A percentile compares a stretch with the other conserved stretches of the same genome.
Conservation (phyloP, 164 flowering plant genomes). For the Brasenia schreberi region DNA sequence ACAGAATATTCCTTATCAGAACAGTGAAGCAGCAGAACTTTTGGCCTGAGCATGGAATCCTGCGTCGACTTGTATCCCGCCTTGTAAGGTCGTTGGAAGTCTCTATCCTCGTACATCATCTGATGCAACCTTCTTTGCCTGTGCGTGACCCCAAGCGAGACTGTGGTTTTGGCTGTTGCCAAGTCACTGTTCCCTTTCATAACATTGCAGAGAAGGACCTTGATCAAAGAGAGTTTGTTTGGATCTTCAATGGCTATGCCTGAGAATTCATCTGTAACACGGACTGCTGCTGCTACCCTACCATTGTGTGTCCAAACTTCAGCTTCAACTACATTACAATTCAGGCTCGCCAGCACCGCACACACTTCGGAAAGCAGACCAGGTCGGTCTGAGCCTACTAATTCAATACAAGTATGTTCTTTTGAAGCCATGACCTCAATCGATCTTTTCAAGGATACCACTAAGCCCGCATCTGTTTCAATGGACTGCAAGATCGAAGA, state of each 20-base stretch:
- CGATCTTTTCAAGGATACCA: slow-evolving; percentile 11
- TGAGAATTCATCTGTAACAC: slow-evolving; percentile 39
- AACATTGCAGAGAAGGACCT: no score
- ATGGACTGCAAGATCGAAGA: background rate
- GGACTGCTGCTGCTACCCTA: slow-evolving; percentile 52
- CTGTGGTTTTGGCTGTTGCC: no score
- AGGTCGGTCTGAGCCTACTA: slow-evolving; percentile 67
- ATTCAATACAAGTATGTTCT: slow-evolving; percentile 39
- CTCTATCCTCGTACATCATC: slow-evolving; percentile 79
- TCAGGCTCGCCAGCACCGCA: slow-evolving; percentile 53
- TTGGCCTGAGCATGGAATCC: background rate
- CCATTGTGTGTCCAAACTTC: slow-evolving; percentile 87
- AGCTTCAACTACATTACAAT: slow-evolving; percentile 63
- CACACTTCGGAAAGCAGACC: slow-evolving; percentile 74
- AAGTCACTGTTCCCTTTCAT: no score
- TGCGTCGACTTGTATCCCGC: slow-evolving; percentile 9
- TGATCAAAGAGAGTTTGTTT: no score
- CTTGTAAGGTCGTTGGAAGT: slow-evolving; percentile 54
- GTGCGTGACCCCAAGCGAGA: slow-evolving; percentile 23
- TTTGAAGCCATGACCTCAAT: slow-evolving; percentile 16
- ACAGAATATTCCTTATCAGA: slow-evolving; percentile 52
- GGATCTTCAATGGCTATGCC: no score
- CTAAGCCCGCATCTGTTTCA: slow-evolving; percentile 41
- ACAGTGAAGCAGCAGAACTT: slow-evolving; percentile 15
- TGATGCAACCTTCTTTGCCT: slow-evolving; percentile 72